Evolutionary conservation across 2,329 filamentous ascomycete genomes (phyloP).

Genomic region (Aspergillus pseudoviridinutans): DNA sequence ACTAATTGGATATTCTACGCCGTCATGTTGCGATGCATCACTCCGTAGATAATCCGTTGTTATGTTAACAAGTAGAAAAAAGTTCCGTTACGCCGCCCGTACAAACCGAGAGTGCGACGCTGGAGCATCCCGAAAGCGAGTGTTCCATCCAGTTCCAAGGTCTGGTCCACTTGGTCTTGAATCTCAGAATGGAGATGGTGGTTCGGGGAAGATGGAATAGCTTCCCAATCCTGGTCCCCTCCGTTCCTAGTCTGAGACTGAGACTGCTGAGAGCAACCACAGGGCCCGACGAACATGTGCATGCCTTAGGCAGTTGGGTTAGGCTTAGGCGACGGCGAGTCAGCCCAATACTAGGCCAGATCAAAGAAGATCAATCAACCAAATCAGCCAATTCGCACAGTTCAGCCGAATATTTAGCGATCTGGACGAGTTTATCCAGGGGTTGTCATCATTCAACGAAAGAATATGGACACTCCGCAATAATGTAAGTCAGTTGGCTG

Average conservation of each 20-base stretch:
- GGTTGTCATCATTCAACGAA: background rate
- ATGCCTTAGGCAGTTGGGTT: background rate
- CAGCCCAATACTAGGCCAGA: background rate
- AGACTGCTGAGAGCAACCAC: too few species aligned
- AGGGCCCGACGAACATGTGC: background rate
- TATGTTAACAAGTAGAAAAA: background rate
- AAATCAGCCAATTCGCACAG: background rate
- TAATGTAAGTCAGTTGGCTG: constrained; percentile 5
- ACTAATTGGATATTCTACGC: constrained; percentile 1
- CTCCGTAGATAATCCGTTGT: too few species aligned
- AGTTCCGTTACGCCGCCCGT: background rate
- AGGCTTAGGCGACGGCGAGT: background rate
- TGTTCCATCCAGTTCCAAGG: background rate
- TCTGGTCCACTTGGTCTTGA: background rate
- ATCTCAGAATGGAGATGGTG: constrained; percentile 1
- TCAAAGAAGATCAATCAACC: background rate
- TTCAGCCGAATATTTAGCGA: background rate
- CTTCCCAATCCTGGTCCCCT: constrained; percentile 1
- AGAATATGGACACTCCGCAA: background rate
- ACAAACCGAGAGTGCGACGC: too few species aligned
- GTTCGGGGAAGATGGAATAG: constrained; percentile 7
- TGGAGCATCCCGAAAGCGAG: constrained; percentile 5
- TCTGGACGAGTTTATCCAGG: background rate
- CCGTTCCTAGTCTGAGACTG: constrained; percentile 1
- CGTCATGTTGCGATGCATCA: background rate